Percentiles rank a stretch among this genome's conserved stretches.
These are phyloP conservation scores for Phytophthora fragariae DNA, from an alignment of 352 stramenopile genomes.

Conservation along the genomic window DNA sequence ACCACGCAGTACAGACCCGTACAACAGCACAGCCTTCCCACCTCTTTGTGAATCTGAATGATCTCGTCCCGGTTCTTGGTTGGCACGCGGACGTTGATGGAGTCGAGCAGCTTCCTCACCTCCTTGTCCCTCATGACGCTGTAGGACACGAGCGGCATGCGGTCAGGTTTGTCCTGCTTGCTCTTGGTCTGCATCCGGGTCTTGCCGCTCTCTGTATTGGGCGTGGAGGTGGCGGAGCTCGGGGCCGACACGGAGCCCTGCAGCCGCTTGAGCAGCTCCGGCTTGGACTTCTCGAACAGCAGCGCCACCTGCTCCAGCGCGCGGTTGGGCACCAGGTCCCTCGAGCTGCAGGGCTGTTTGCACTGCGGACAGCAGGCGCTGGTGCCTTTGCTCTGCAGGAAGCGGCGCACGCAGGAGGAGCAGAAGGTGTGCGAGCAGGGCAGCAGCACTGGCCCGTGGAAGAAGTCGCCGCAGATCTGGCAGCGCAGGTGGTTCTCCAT, in stretches of 20 bases:
- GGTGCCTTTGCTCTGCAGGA: slow-evolving; percentile 73
- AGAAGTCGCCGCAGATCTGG: slow-evolving; percentile 87
- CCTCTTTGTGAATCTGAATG: slow-evolving; percentile 91
- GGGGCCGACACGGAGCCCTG: slow-evolving; percentile 11
- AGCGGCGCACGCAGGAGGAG: slow-evolving; percentile 84
- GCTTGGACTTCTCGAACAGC: slow-evolving; percentile 77
- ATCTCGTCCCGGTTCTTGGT: slow-evolving; percentile 86
- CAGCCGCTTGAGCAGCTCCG: slow-evolving; percentile 61
- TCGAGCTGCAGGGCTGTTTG: slow-evolving; percentile 67
- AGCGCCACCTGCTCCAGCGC: slow-evolving; percentile 76
- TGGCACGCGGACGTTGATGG: slow-evolving; percentile 62
- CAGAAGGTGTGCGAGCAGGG: slow-evolving; percentile 87
- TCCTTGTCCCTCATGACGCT: slow-evolving; percentile 90
- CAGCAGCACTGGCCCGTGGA: slow-evolving; percentile 82
- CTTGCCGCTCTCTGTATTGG: slow-evolving; percentile 30
- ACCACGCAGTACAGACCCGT: not conserved
- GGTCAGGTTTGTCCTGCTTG: slow-evolving; percentile 52
- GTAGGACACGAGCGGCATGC: slow-evolving; percentile 83
- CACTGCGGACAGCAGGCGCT: slow-evolving; percentile 83
- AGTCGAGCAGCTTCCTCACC: slow-evolving; percentile 74
- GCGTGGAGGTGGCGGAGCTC: slow-evolving; percentile 31
- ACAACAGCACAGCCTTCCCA: slow-evolving; percentile 26
- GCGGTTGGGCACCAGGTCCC: slow-evolving; percentile 77
- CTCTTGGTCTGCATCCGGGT: slow-evolving; percentile 2
- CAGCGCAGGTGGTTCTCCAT: slow-evolving; percentile 83